phyloP scores from a whole-genome alignment of 106 monocot genomes.

The Acorus calamus region DNA sequence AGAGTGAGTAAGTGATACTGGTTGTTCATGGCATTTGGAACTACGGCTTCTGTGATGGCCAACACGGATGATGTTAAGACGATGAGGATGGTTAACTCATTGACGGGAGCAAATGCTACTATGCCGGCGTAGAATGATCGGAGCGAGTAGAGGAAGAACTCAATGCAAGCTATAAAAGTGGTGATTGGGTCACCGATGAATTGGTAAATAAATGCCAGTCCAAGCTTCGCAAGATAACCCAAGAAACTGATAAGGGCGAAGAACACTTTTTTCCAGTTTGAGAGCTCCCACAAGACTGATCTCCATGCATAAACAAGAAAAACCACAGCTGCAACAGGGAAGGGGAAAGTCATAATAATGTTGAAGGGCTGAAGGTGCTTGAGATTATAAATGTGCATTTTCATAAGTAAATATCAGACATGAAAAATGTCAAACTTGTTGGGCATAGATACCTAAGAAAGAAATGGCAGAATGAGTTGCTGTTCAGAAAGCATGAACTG shows the following conservation, averaged over 20 bases:
- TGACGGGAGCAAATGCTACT: slow-evolving; percentile 59
- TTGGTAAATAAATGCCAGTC: slow-evolving; percentile 35
- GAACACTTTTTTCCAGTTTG: slow-evolving; percentile 63
- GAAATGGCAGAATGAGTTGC: too few species aligned
- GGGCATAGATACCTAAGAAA: too few species aligned
- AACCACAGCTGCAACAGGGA: slow-evolving; percentile 31
- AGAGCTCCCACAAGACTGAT: slow-evolving; percentile 63
- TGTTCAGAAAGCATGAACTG: too few species aligned
- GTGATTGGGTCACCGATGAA: slow-evolving; percentile 54
- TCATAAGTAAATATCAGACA: too few species aligned
- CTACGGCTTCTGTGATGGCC: slow-evolving; percentile 48
- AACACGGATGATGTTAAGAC: slow-evolving; percentile 47
- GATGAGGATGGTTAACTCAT: slow-evolving; percentile 56
- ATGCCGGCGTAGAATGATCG: slow-evolving; percentile 31
- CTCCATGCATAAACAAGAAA: slow-evolving; percentile 63
- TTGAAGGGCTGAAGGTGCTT: too few species aligned
- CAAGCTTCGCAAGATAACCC: slow-evolving; percentile 37
- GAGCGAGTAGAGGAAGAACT: slow-evolving; percentile 31
- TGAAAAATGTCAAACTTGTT: too few species aligned
- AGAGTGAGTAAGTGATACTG: slow-evolving; percentile 47
- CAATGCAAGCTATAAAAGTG: slow-evolving; percentile 33
- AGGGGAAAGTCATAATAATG: too few species aligned
- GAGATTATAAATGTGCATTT: too few species aligned
- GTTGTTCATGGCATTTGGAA: slow-evolving; percentile 34
- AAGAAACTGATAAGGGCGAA: slow-evolving; percentile 21